Base-by-base conservation (phyloP, 148 eudicot genomes). In the Silene latifolia region DNA sequence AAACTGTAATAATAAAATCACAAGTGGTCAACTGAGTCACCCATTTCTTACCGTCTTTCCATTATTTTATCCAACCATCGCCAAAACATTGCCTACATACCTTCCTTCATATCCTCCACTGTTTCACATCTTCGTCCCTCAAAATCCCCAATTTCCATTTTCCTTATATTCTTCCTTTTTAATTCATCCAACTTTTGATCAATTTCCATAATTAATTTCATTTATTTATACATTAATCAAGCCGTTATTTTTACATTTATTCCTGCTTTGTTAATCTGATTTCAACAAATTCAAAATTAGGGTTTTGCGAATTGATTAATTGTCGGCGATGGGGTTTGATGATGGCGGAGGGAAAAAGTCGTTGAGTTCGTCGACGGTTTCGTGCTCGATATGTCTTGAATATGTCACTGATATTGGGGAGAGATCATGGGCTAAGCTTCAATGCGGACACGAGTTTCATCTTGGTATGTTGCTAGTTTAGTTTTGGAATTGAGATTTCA, bases 391-490 rank as follows among this genome's bases (percentile, higher is more conserved):
- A 77, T 95, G 99, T 74, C 88, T 92, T 13, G 99, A 95, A 56
- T 68, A 35, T 51, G 96, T 95, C 35, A 72, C 82, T 46, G 90
- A 90, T 47, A 77, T 80, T 76, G 93, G 91, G 75, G 91, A 82
- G 64, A 88, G 99, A 85, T 90, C 99, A 32, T 88, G 91, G 88
- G 93, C 97, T 13, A 95, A 92, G 92, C 97, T 95, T 47, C 88
- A 82, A 82, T 95, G 98, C 44, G 96, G 96, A 18, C 98, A 95
- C 51, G 80, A 90, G 78, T 95, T 95, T 81, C 98, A 95, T 78
- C 92, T 95, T 4, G 98, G 98, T 95, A 70, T 72, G 90, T 72
- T 19, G 51, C 47, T 42, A 4, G 1, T 39, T 19, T 1, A 32
- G 4, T 24, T 35, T 0, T 42, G 19, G 13, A 3, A 32, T 72